Base-by-base conservation (phyloP, 1,139 yeast species). In the Kluyveromyces sp. region DNA sequence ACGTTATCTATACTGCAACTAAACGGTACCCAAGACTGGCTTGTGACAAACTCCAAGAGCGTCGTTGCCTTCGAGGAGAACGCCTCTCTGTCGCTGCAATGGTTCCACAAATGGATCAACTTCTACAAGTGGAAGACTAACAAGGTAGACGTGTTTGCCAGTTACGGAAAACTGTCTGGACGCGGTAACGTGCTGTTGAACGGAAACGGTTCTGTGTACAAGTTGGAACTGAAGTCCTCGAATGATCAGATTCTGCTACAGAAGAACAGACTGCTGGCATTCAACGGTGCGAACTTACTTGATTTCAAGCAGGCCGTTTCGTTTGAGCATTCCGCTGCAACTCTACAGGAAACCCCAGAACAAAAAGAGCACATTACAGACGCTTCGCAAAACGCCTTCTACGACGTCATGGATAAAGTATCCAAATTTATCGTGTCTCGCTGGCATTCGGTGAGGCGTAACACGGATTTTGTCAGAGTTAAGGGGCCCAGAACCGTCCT, bases 1-100 rank as follows among this genome's bases (percentile, higher is more conserved):
- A 51, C 62, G 1, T 40, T 62, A 8, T 58, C 57, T 33, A 54
- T 54, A 13, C 39, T 62, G 33, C 53, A 51, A 13, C 43, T 62
- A 22, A 53, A 57, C 31, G 66, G 66, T 2, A 46, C 58, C 1
- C 42, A 45, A 6, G 66, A 62, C 46, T 62, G 66, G 66, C 54
- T 56, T 40, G 51, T 62, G 3, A 55, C 52, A 48, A 64, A 63
- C 2, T 46, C 50, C 19, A 48, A 59, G 42, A 49, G 63, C 2
- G 49, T 62, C 22, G 54, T 60, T 4, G 61, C 63, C 0, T 60
- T 49, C 47, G 66, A 62, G 46, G 52, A 50, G 15, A 61, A 60
- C 35, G 49, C 63, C 4, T 56, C 62, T 41, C 46, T 62, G 13
- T 46, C 49, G 3, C 34, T 60, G 17, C 50, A 45, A 17, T 38